Conservation (phyloP, 305 asterid genomes). For the Fraxinus paxiana region DNA sequence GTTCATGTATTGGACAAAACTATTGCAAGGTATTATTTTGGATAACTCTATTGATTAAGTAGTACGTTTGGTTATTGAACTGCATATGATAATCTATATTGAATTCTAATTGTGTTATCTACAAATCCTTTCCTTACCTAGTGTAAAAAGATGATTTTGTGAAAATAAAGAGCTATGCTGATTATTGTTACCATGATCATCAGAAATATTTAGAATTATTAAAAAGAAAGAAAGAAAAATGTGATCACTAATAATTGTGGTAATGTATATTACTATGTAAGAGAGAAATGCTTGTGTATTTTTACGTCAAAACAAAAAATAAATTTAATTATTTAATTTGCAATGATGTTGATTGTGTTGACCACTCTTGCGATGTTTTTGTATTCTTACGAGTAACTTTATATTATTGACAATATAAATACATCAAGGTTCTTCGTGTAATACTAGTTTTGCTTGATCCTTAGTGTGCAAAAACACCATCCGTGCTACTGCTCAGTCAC, state of each 20-base stretch:
- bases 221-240: not conserved
- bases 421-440: not conserved
- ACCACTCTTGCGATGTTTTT: not conserved
- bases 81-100: not conserved
- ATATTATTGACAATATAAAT: not conserved
- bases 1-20: constrained; percentile 68
- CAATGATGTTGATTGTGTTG: not conserved
- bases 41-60: not conserved
- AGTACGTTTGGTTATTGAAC: not conserved
- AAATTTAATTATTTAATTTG: not conserved
- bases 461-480: not conserved
- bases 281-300: not conserved
- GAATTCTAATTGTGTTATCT: not conserved
- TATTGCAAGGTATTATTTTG: constrained; percentile 62
- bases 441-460: not conserved
- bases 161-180: not conserved
- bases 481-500: not conserved
- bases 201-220: not conserved
- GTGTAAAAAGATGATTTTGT: not conserved
- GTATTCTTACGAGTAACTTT: not conserved
- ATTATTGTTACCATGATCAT: not conserved
- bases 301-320: not conserved
- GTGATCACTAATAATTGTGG: not conserved
- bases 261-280: not conserved
- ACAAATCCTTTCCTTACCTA: not conserved